phyloP scores from a whole-genome alignment of 345 rosid genomes.

The Nephelium lappaceum region DNA sequence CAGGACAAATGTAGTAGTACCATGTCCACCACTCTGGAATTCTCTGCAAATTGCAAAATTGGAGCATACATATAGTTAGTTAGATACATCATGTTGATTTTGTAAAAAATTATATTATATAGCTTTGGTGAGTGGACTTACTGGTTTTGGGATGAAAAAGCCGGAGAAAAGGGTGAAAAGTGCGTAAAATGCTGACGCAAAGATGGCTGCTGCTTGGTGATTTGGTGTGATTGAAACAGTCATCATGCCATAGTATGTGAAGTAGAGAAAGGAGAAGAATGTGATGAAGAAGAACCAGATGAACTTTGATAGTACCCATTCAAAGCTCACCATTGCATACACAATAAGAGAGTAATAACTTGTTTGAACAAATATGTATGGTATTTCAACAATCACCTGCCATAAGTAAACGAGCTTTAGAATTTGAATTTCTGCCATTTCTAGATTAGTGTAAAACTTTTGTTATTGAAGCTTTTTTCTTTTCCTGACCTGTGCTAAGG shows the following conservation, averaged over 20 bases:
- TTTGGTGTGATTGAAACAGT: constrained; percentile 80
- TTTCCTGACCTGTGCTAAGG: constrained; percentile 52
- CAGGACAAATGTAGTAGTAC: constrained; percentile 91
- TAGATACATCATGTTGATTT: background rate
- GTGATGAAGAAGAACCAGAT: constrained; percentile 79
- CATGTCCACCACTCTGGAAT: constrained; percentile 92
- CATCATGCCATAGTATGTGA: constrained; percentile 97
- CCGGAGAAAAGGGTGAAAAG: constrained; percentile 87
- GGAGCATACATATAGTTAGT: background rate
- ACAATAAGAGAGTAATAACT: constrained; percentile 60
- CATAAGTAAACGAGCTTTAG: background rate
- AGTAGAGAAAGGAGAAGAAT: constrained; percentile 89
- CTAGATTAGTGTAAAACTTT: background rate
- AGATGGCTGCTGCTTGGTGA: constrained; percentile 75
- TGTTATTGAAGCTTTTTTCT: constrained; percentile 12
- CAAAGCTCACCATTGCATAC: constrained; percentile 74
- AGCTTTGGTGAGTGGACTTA: constrained; percentile 17
- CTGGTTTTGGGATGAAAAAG: constrained; percentile 86
- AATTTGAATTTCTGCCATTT: no score
- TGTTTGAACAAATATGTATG: constrained; percentile 68
- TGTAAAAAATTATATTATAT: background rate
- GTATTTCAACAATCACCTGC: constrained; percentile 73
- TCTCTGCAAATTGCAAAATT: constrained; percentile 35
- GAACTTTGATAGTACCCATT: constrained; percentile 74
- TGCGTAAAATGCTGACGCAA: constrained; percentile 68